Evolutionary conservation across 176 grass and related monocot genomes (phyloP), one percentile per base, ranked within the genome.

Genomic region (Oryza australiensis): DNA sequence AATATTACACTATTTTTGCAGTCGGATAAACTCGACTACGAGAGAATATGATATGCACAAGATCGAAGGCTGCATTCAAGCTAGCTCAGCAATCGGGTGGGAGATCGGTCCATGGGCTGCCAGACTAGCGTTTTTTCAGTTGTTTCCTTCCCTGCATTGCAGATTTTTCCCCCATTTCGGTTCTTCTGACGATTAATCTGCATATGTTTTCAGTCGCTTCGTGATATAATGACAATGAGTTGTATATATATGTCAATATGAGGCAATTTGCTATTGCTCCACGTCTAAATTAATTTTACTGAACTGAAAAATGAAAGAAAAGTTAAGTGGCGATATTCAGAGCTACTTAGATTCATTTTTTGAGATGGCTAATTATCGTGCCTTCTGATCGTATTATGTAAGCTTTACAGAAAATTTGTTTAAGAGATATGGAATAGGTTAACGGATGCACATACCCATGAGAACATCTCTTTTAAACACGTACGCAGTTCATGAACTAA

Each of bases 21-120:
- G 88, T 90, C 83, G 2, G 88, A 90, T 48, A 90, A 90, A 76
- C 83, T 90, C 16, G 48, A 86, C 16, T 86, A 90, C 16, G 88
- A 90, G 78, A 90, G 88, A 59, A 90, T 86, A 38, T 90, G 73
- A 90, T 43, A 26, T 60, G 55, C 55, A 11, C n/a, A 11, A 11
- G 22, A 24, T 55, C 0, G 14, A 12, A 45, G 30, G 10, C 4
- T 13, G 3, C 43, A 9, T 59, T 73, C 70, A 48, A 49, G 42
- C 41, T 73, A 18, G 70, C 42, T 26, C 5, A 18, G 41, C 42
- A 27, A 30, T 6, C 11, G 3, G 9, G 34, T 60, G 3, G 5
- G 26, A 72, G 51, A 45, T 72, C 11, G 14, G 15, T 46, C 40
- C 5, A 24, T 60, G 55, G 55, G n/a, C 0, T 60, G 55, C 12